Evolutionary conservation across 805 yeast genomes (phyloP).

Genomic region (Grigorovia yakushimaensis): DNA sequence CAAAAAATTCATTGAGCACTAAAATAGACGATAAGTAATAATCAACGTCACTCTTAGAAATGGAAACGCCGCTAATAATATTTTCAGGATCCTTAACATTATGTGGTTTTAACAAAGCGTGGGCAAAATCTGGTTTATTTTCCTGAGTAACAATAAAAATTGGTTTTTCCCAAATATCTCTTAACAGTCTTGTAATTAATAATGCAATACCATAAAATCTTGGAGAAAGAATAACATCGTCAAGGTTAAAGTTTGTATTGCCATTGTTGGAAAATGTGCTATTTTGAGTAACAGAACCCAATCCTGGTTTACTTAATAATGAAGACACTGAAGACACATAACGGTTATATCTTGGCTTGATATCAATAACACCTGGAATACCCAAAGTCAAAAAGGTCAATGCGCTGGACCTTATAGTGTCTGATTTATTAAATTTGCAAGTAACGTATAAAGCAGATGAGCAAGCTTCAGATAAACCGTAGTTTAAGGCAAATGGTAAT

Average conservation of each 20-base stretch:
- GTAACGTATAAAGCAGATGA: slow-evolving; percentile 79
- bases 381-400: slow-evolving; percentile 36
- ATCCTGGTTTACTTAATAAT: slow-evolving; percentile 16
- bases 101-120: slow-evolving; percentile 2
- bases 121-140: slow-evolving; percentile 6
- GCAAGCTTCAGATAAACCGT: slow-evolving; percentile 85
- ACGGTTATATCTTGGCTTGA: slow-evolving; percentile 33
- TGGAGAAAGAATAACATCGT: slow-evolving; percentile 81
- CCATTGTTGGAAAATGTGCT: background rate
- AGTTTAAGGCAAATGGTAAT: slow-evolving; percentile 59
- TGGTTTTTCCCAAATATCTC: slow-evolving; percentile 68
- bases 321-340: slow-evolving; percentile 24
- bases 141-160: slow-evolving; percentile 41
- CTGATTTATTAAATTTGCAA: slow-evolving; percentile 60
- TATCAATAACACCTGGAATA: slow-evolving; percentile 34
- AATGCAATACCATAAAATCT: slow-evolving; percentile 82
- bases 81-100: slow-evolving; percentile 7
- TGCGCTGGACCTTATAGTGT: slow-evolving; percentile 34
- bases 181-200: slow-evolving; percentile 65
- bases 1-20: slow-evolving; percentile 60
- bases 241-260: slow-evolving; percentile 33
- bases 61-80: slow-evolving; percentile 18
- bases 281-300: slow-evolving; percentile 10
- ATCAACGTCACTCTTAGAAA: slow-evolving; percentile 41
- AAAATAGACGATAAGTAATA: slow-evolving; percentile 62